Conservation (phyloP, 352 stramenopile genomes). For the Sclerospora graminicola region DNA sequence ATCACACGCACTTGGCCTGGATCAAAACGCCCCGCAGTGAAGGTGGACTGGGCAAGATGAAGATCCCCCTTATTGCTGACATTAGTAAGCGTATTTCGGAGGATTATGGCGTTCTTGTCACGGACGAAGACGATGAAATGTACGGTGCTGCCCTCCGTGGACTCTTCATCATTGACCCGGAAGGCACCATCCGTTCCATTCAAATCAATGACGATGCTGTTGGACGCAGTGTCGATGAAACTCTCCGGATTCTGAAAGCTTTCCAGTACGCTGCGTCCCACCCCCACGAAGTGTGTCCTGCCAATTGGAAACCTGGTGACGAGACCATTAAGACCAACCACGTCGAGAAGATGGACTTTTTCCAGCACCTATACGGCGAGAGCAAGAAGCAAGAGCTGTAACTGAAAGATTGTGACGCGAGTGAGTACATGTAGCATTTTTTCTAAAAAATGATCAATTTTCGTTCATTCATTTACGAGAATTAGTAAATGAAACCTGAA, state of each 20-base stretch:
- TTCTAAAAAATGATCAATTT: too few relatives aligned
- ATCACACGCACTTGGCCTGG: too few relatives aligned
- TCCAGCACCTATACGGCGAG: slow-evolving; percentile 70
- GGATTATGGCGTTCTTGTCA: slow-evolving; percentile 81
- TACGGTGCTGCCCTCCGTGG: slow-evolving; percentile 63
- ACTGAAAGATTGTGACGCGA: slow-evolving; percentile 1
- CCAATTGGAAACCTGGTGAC: slow-evolving; percentile 76
- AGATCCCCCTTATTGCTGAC: slow-evolving; percentile 72
- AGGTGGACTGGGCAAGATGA: slow-evolving; percentile 72
- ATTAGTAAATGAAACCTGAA: too few relatives aligned
- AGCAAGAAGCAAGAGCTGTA: slow-evolving; percentile 5
- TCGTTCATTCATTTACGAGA: too few relatives aligned
- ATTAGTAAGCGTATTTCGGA: slow-evolving; percentile 80
- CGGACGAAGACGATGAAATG: slow-evolving; percentile 71
- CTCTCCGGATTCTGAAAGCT: slow-evolving; percentile 74
- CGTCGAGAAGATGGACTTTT: slow-evolving; percentile 76
- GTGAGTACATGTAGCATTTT: too few relatives aligned
- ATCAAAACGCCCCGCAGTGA: too few relatives aligned
- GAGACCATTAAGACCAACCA: slow-evolving; percentile 83
- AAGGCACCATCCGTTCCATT: slow-evolving; percentile 75
- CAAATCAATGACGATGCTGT: slow-evolving; percentile 82
- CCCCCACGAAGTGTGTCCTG: slow-evolving; percentile 75
- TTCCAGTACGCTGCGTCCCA: slow-evolving; percentile 72
- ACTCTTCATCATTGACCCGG: slow-evolving; percentile 79
- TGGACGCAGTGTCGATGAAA: slow-evolving; percentile 75